Evolutionary conservation across 768 basidiomycete species (phyloP).

Genomic region (Lactarius tabidus): DNA sequence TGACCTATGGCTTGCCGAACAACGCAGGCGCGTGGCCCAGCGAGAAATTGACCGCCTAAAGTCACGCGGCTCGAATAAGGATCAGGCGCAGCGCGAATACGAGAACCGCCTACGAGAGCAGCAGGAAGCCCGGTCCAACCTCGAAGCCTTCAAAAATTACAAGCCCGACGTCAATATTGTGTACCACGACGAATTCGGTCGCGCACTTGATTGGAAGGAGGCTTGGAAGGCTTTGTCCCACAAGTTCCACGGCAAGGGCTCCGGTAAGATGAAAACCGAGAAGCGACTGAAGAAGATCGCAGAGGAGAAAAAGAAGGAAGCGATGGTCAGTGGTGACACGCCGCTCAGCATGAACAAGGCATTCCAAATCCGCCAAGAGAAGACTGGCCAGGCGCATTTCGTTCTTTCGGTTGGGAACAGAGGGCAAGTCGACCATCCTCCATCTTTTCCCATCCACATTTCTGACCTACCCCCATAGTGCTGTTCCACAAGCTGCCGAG

Average conservation of each 20-base stretch:
- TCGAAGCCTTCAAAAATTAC: slow-evolving; percentile 88
- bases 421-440: slow-evolving; percentile 51
- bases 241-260: slow-evolving; percentile 97
- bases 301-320: slow-evolving; percentile 92
- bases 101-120: slow-evolving; percentile 91
- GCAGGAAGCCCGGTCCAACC: slow-evolving; percentile 76
- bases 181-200: slow-evolving; percentile 95
- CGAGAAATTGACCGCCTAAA: slow-evolving; percentile 78
- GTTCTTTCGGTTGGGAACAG: slow-evolving; percentile 91
- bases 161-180: slow-evolving; percentile 96
- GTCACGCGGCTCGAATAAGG: slow-evolving; percentile 76
- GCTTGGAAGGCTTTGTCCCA: slow-evolving; percentile 98
- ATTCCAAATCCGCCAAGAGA: slow-evolving; percentile 90
- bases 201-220: slow-evolving; percentile 85
- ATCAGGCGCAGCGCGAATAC: slow-evolving; percentile 91
- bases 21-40: slow-evolving; percentile 68
- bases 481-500: slow-evolving; percentile 80
- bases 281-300: slow-evolving; percentile 94
- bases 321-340: slow-evolving; percentile 94
- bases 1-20: slow-evolving; percentile 87
- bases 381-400: slow-evolving; percentile 94
- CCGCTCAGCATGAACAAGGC: slow-evolving; percentile 93
- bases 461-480: slow-evolving; percentile 43
- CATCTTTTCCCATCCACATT: slow-evolving; percentile 3
- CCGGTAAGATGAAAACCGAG: slow-evolving; percentile 95